Base-by-base conservation (phyloP, 2,329 filamentous ascomycete species). In the Fusarium chuoi region DNA sequence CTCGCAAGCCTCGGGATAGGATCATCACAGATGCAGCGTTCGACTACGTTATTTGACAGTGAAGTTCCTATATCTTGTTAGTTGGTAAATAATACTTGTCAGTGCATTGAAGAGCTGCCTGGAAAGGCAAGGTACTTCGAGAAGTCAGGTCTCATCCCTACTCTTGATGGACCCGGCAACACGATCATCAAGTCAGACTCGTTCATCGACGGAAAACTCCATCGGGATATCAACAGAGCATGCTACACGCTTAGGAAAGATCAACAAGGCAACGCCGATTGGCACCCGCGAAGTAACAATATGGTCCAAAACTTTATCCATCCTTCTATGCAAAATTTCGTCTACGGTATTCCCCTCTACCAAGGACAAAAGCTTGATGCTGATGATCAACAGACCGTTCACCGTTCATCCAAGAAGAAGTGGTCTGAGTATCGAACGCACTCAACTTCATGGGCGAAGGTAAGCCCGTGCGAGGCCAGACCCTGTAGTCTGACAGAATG, bases 291-390 rank as follows among this genome's bases (percentile, higher is more conserved):
- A 15, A 66, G 58, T n/a, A n/a, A 51, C 18, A 26, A 51, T 12
- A 66, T 66, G 49, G 58, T 63, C 4, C 58, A 56, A 6, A 38
- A 66, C 39, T 42, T 66, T 1, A 51, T 66, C 7, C 58, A 66
- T 28, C 63, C 63, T n/a, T 66, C 63, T 2, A 66, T 56, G 63
- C 28, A 62, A 17, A 51, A 41, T 18, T 62, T 66, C 15, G 38
- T 51, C 20, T 62, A 66, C 22, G 49, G 58, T 62, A 62, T 15
- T 30, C 20, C 30, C 9, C 11, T 24, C 1, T 6, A 24, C 26
- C 6, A 15, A 8, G 17, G 3, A 12, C 44, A 22, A 13, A 17
- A 5, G 7, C 18, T 18, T 5, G 2, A 14, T 13, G 7, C 42
- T 66, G 22, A 66, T 24, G 1, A 22, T 12, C 18, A 2, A 9